Conservation (phyloP, 305 asterid genomes). For the Fraxinus albicans region DNA sequence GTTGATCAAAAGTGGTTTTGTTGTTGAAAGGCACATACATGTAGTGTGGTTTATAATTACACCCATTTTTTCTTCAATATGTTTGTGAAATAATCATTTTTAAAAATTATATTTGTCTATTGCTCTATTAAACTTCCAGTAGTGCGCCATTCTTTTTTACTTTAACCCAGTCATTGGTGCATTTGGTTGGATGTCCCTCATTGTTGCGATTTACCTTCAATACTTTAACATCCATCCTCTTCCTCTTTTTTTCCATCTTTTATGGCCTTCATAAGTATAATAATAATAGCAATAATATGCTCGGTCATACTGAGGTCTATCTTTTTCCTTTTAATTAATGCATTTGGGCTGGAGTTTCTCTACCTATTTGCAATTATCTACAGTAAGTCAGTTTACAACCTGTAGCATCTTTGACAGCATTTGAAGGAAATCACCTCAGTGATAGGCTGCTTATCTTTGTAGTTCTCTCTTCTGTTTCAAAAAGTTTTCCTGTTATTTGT, state of each 20-base stretch:
- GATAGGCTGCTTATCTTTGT: background rate
- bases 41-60: background rate
- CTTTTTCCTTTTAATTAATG: background rate
- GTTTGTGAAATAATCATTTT: background rate
- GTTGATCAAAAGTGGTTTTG: background rate
- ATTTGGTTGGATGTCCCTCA: background rate
- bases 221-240: background rate
- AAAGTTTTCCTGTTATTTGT: background rate
- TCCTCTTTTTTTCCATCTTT: background rate
- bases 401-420: background rate
- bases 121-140: background rate
- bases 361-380: slow-evolving; percentile 6
- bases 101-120: background rate
- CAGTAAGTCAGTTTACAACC: background rate
- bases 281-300: background rate
- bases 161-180: slow-evolving; percentile 7
- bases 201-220: background rate
- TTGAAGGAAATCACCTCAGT: background rate
- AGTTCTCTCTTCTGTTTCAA: background rate
- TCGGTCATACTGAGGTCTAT: background rate
- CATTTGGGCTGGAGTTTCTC: background rate
- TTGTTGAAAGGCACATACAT: background rate
- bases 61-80: background rate
- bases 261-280: background rate
- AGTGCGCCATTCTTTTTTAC: background rate